Evolutionary conservation across 2,329 filamentous ascomycete species (phyloP).

Genomic region (Myriosclerotinia duriaeana): DNA sequence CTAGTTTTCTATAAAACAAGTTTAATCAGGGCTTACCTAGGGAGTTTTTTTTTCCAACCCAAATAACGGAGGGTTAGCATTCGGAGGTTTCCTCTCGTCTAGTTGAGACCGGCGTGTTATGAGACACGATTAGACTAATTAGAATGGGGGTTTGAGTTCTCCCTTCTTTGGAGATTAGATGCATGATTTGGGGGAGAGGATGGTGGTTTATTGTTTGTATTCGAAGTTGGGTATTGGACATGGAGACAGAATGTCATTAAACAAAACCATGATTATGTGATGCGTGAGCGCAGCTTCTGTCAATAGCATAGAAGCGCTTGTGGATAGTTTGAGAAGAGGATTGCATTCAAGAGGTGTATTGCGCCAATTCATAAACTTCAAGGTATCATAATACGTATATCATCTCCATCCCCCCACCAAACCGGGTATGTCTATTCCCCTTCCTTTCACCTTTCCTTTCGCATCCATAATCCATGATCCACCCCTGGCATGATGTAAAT

Average conservation of each 20-base stretch:
- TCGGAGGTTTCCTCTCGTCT: too few species aligned
- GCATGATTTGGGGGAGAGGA: neutral
- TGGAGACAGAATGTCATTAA: neutral
- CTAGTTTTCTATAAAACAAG: neutral
- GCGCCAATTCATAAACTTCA: slow-evolving; percentile 15
- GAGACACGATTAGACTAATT: too few species aligned
- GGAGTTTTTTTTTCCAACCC: neutral
- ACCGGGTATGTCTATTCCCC: neutral
- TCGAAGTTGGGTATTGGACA: too few species aligned
- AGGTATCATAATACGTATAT: slow-evolving; percentile 23
- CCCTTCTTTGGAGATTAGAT: neutral
- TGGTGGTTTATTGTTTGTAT: neutral
- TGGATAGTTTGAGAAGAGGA: neutral
- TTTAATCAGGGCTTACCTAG: neutral
- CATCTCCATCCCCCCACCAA: slow-evolving; percentile 11
- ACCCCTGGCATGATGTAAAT: neutral
- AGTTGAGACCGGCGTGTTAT: too few species aligned
- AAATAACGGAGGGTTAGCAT: neutral
- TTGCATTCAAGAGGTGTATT: slow-evolving; percentile 1
- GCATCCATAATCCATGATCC: neutral
- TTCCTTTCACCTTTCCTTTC: neutral
- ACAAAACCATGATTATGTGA: neutral
- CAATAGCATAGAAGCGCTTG: neutral
- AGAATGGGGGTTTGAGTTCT: neutral
- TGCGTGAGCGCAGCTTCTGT: neutral